phyloP scores from a whole-genome alignment of 805 yeast species.

The Saccharomycopsis capsularis region DNA sequence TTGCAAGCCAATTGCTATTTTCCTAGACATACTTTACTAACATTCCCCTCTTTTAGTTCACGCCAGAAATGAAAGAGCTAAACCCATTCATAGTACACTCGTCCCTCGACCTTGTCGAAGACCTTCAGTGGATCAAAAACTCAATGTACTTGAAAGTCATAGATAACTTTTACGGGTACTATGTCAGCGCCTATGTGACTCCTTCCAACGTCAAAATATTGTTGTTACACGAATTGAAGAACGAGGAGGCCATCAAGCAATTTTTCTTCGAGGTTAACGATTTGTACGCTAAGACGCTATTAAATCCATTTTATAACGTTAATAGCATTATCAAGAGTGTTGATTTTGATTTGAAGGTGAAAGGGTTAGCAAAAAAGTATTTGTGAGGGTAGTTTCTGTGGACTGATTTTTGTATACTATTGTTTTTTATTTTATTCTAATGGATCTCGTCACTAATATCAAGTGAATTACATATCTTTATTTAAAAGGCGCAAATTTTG shows the following conservation, averaged over 20 bases:
- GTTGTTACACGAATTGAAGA: constrained; percentile 54
- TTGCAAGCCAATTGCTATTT: no score
- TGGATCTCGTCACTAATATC: no score
- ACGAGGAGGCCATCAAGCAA: constrained; percentile 63
- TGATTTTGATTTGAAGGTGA: constrained; percentile 68
- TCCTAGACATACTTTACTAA: not conserved
- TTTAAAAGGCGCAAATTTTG: no score
- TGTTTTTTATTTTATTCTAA: no score
- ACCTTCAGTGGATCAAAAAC: constrained; percentile 70
- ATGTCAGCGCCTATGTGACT: constrained; percentile 79
- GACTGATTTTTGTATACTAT: no score
- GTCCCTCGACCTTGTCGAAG: constrained; percentile 86
- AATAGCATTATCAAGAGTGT: constrained; percentile 70
- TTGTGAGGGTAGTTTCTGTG: no score
- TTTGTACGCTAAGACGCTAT: constrained; percentile 72
- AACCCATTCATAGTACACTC: constrained; percentile 87
- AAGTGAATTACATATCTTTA: no score
- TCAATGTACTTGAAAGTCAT: constrained; percentile 65
- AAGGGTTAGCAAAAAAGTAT: constrained; percentile 68
- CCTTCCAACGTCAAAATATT: constrained; percentile 82
- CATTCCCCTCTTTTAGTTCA: constrained; percentile 39
- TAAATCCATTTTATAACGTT: constrained; percentile 79
- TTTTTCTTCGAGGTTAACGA: constrained; percentile 84
- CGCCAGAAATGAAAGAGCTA: constrained; percentile 66
- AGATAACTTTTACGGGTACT: constrained; percentile 79